Percentiles rank a stretch among this genome's conserved stretches.
Evolutionary conservation across 768 basidiomycete genomes (phyloP).

Genomic region (Phlegmacium glaucopus): DNA sequence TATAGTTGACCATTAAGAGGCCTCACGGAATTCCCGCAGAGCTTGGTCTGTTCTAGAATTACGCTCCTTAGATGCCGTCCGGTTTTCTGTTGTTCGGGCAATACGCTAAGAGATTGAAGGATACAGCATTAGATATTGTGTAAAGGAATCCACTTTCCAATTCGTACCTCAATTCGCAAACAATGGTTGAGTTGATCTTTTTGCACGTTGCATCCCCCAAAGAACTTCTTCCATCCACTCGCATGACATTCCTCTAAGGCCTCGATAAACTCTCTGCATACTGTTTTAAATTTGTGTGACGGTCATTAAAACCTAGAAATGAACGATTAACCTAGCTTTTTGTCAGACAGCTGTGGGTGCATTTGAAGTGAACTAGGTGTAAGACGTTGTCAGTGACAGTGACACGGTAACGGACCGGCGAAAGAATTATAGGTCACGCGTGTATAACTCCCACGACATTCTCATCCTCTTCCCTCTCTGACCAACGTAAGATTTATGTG

Average conservation of each 20-base stretch:
- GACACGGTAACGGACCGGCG: no score
- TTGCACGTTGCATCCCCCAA: conserved; percentile 65
- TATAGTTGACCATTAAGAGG: conserved; percentile 29
- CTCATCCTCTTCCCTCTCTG: no score
- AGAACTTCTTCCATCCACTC: conserved; percentile 58
- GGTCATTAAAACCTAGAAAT: not conserved
- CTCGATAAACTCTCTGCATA: conserved; percentile 73
- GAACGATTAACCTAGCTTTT: conserved; percentile 45
- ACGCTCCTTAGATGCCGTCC: conserved; percentile 56
- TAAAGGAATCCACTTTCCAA: conserved; percentile 2
- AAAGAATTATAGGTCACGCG: no score
- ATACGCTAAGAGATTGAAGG: conserved; percentile 60
- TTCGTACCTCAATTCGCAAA: conserved; percentile 63
- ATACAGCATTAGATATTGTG: conserved; percentile 6
- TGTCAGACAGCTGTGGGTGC: conserved; percentile 74
- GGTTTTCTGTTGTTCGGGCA: conserved; percentile 55
- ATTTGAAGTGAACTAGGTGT: no score
- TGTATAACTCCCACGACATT: no score
- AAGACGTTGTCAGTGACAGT: no score
- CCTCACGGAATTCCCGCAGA: conserved; percentile 53
- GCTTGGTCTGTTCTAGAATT: conserved; percentile 56
- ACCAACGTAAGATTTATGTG: no score
- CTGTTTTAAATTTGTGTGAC: conserved; percentile 32
- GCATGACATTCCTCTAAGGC: conserved; percentile 72
- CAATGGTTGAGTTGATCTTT: conserved; percentile 71